Conservation (phyloP, 768 basidiomycete species). For the Boletus bicolor region DNA sequence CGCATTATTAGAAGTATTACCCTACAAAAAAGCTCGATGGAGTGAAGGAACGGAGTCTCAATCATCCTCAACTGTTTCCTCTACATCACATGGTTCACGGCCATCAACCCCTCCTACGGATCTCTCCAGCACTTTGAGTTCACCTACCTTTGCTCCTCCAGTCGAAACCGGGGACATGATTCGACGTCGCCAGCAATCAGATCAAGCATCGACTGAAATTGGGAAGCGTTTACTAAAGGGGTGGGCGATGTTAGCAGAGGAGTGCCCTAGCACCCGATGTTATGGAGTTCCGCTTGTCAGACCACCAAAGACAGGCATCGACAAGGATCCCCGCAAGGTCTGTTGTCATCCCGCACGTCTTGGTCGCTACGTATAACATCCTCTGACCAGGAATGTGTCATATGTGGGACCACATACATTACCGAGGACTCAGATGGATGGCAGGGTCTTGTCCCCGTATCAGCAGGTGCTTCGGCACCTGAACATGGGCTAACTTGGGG, state of each 20-base stretch:
- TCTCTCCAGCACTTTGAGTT: constrained; percentile 56
- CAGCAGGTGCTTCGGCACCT: constrained; percentile 4
- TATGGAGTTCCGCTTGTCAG: constrained; percentile 83
- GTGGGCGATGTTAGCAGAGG: constrained; percentile 89
- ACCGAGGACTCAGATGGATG: constrained; percentile 53
- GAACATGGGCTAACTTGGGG: constrained; percentile 2
- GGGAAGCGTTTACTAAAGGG: constrained; percentile 74
- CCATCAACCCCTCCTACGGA: constrained; percentile 80
- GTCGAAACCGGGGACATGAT: constrained; percentile 62
- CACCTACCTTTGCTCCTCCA: constrained; percentile 62
- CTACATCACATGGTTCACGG: constrained; percentile 53
- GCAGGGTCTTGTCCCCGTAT: constrained; percentile 40
- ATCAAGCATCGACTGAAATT: constrained; percentile 74
- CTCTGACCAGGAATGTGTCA: constrained; percentile 67
- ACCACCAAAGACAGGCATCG: constrained; percentile 60
- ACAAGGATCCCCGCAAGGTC: constrained; percentile 67
- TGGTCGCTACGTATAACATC: constrained; percentile 1
- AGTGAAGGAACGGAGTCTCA: constrained; percentile 27
- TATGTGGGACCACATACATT: constrained; percentile 63
- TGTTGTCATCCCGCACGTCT: constrained; percentile 12
- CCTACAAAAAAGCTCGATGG: constrained; percentile 13
- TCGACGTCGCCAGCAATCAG: constrained; percentile 75
- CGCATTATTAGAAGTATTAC: background rate
- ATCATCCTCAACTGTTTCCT: constrained; percentile 42
- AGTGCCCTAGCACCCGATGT: constrained; percentile 68